phyloP scores from a whole-genome alignment of 208 protist species.

The Trypanosoma congolense region DNA sequence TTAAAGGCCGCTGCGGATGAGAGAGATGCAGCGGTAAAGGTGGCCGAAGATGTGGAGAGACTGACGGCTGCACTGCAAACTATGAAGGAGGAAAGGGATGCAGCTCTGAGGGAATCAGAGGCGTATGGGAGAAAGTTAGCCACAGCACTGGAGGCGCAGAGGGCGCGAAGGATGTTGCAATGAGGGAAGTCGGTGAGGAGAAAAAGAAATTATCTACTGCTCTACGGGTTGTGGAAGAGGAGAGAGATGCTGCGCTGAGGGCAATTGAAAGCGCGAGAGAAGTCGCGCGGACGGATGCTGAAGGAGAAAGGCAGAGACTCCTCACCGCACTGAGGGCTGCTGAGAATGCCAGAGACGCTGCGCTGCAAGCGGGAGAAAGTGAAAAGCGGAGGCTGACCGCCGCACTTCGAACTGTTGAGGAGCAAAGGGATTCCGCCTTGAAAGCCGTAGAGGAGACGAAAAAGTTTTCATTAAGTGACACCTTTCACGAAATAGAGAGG shows the following conservation, averaged over 20 bases:
- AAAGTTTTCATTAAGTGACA: neutral
- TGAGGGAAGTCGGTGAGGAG: conserved; percentile 2
- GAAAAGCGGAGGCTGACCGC: neutral
- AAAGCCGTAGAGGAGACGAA: conserved; percentile 14
- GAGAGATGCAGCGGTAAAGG: neutral
- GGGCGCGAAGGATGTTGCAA: neutral
- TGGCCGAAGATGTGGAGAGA: conserved; percentile 1
- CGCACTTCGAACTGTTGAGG: neutral
- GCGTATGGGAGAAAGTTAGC: neutral
- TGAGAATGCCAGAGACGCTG: conserved; percentile 7
- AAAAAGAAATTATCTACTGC: conserved; percentile 4
- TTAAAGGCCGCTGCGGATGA: conserved; percentile 6
- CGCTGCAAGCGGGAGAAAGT: neutral
- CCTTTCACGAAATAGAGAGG: too few relatives aligned
- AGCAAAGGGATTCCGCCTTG: neutral
- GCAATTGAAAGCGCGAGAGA: neutral
- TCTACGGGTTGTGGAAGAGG: conserved; percentile 1
- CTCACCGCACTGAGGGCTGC: conserved; percentile 3
- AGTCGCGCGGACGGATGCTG: conserved; percentile 7
- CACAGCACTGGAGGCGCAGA: conserved; percentile 10
- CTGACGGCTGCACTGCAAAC: conserved; percentile 7
- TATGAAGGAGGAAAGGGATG: conserved; percentile 6
- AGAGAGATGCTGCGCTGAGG: neutral
- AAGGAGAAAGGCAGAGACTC: conserved; percentile 8
- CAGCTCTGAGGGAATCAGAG: conserved; percentile 14